phyloP scores from a whole-genome alignment of 345 rosid species.

The Melaleuca alternifolia region DNA sequence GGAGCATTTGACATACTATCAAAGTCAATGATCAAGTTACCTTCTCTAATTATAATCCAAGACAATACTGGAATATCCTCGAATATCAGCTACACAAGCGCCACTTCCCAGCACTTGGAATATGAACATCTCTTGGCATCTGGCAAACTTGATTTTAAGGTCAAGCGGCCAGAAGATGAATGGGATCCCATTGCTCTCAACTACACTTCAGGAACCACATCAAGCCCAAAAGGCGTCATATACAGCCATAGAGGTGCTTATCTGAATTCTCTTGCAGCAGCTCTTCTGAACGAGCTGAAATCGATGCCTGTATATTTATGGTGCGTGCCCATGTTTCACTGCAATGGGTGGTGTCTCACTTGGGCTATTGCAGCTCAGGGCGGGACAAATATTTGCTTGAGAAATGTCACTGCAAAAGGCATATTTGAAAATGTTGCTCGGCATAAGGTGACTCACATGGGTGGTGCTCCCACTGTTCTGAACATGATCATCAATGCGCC shows the following conservation, averaged over 20 bases:
- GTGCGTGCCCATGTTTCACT: conserved; percentile 65
- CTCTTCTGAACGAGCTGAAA: conserved; percentile 27
- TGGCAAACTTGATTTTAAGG: conserved; percentile 32
- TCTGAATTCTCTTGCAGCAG: conserved; percentile 42
- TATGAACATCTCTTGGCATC: conserved; percentile 31
- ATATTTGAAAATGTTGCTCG: conserved; percentile 24
- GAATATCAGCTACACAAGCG: not conserved
- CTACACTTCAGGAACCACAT: conserved; percentile 61
- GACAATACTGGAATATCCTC: conserved; percentile 9
- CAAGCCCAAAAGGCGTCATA: conserved; percentile 56
- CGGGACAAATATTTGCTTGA: conserved; percentile 47
- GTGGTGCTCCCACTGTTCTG: conserved; percentile 49
- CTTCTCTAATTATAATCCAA: conserved; percentile 26
- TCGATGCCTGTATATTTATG: conserved; percentile 49
- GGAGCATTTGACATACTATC: conserved; percentile 40
- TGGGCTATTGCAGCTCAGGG: conserved; percentile 62
- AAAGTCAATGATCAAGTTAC: conserved; percentile 19
- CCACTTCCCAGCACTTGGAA: conserved; percentile 12
- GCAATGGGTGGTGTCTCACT: conserved; percentile 58
- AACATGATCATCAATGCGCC: conserved; percentile 54
- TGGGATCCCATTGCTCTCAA: conserved; percentile 48
- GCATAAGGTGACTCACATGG: conserved; percentile 38
- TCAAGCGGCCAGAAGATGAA: conserved; percentile 33
- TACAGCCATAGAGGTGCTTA: conserved; percentile 55
- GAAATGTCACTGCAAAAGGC: conserved; percentile 23